Conservation (phyloP, 2,329 filamentous ascomycete genomes). For the Fusarium sambucinum region DNA sequence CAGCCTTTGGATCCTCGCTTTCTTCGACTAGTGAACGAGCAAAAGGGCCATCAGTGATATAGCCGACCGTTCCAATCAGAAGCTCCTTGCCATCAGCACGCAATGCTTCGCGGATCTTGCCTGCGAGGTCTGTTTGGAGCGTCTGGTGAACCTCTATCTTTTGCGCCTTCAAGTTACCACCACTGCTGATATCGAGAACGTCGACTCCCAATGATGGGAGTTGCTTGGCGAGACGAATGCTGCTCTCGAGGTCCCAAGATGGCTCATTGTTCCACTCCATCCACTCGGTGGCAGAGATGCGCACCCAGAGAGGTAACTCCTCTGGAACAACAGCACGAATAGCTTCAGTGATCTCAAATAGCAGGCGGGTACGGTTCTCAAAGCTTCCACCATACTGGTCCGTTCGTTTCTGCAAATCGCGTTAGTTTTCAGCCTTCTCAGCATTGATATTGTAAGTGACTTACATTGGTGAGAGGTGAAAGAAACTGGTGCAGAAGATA, state of each 20-base stretch:
- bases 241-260: slow-evolving; percentile 77
- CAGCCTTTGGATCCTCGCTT: slow-evolving; percentile 62
- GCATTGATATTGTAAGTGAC: slow-evolving; percentile 12
- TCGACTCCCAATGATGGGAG: slow-evolving; percentile 82
- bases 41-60: slow-evolving; percentile 76
- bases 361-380: slow-evolving; percentile 73
- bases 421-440: slow-evolving; percentile 14
- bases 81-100: slow-evolving; percentile 62
- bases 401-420: slow-evolving; percentile 61
- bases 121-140: slow-evolving; percentile 81
- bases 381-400: slow-evolving; percentile 75
- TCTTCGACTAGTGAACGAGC: slow-evolving; percentile 71
- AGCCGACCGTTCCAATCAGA: slow-evolving; percentile 79
- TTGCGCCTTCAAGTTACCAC: slow-evolving; percentile 74
- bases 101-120: slow-evolving; percentile 76
- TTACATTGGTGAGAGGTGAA: slow-evolving; percentile 67
- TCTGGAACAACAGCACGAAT: slow-evolving; percentile 65
- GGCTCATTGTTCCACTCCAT: slow-evolving; percentile 62
- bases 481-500: slow-evolving; percentile 77
- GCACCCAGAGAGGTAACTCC: slow-evolving; percentile 67
- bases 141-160: slow-evolving; percentile 71
- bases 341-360: slow-evolving; percentile 65
- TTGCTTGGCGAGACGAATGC: slow-evolving; percentile 56
- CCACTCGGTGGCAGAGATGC: slow-evolving; percentile 74
- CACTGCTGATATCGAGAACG: slow-evolving; percentile 83